Conservation (phyloP, 2,329 filamentous ascomycete genomes). For the Aspergillus flavus region DNA sequence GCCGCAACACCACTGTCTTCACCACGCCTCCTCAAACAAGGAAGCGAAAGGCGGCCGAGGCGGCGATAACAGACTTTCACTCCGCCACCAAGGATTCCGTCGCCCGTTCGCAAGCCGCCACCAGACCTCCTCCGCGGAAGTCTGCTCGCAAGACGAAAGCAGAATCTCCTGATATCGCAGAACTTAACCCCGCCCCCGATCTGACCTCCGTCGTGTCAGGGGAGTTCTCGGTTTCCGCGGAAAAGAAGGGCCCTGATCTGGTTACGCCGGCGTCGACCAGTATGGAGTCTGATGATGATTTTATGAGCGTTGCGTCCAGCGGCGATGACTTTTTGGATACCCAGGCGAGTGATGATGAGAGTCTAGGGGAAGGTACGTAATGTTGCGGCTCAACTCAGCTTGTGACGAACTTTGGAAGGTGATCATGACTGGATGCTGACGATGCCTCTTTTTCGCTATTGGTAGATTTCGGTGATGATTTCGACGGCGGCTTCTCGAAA, state of each 20-base stretch:
- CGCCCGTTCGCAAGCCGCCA: slow-evolving; percentile 26
- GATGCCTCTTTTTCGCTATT: background rate
- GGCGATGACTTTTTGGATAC: slow-evolving; percentile 67
- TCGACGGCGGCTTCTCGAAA: slow-evolving; percentile 65
- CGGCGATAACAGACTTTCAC: slow-evolving; percentile 35
- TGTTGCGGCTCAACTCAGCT: background rate
- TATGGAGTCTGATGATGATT: slow-evolving; percentile 97
- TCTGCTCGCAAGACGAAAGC: slow-evolving; percentile 29
- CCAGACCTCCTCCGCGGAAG: slow-evolving; percentile 25
- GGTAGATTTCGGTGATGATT: slow-evolving; percentile 59
- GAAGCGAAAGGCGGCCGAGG: slow-evolving; percentile 58
- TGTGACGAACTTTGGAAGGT: background rate
- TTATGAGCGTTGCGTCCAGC: slow-evolving; percentile 81
- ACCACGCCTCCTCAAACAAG: slow-evolving; percentile 57
- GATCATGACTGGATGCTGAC: background rate
- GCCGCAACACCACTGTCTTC: slow-evolving; percentile 29
- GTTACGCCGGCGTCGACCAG: slow-evolving; percentile 50
- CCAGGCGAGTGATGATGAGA: slow-evolving; percentile 73
- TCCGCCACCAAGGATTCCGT: slow-evolving; percentile 19
- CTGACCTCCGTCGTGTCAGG: slow-evolving; percentile 14
- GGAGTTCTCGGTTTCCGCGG: slow-evolving; percentile 18
- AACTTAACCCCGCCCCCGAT: slow-evolving; percentile 14
- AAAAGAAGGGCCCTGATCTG: slow-evolving; percentile 35
- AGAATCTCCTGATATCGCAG: slow-evolving; percentile 22
- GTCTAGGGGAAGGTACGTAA: slow-evolving; percentile 43